Evolutionary conservation across 495 filamentous ascomycete genomes (phyloP), one percentile per base, ranked within the genome.

Genomic region (Melanomma pulvis-pyrius): DNA sequence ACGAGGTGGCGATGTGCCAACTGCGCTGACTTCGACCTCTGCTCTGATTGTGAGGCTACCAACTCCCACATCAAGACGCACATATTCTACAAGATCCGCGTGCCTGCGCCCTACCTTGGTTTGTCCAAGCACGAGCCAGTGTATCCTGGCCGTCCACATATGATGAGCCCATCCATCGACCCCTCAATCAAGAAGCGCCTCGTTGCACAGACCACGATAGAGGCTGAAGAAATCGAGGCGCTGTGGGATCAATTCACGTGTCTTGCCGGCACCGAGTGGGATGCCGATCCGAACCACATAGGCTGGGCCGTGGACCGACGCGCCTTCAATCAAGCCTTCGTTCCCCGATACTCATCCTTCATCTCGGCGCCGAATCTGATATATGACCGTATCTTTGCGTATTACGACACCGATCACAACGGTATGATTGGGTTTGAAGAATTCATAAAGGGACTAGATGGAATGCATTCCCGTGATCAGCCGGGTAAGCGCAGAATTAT

Each of bases 171-270:
- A n/a, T 83, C 80, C 41, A 81, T 97, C 1, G 84, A 86, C 6
- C 82, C 84, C 25, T 73, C 82, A 21, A 73, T 92, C 4, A 85
- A 87, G 32, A 81, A 84, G 52, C 57, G 86, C 55, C 80, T 96
- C 54, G 84, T 85, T 25, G 81, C 83, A 39, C 87, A 91, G 26
- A 91, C 90, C 17, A 85, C 83, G 17, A 93, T 93, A 65, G 92
- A 96, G 73, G 83, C 85, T 32, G 86, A 89, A 1, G 91, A 96
- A 73, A 77, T 98, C 2, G 92, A 98, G 76, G 94, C 92, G 29
- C 84, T 94, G 28, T 98, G 92, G 88, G 93, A 97, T 70, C 96
- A 97, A 71, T 98, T 96, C 83, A 90, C 89, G 9, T 97, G 91
- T 65, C 84, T 97, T 70, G 94, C 94, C 11, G 91, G 88, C 65